Base-by-base conservation (phyloP, 331 rosid genomes). In the Phaseolus coccineus region DNA sequence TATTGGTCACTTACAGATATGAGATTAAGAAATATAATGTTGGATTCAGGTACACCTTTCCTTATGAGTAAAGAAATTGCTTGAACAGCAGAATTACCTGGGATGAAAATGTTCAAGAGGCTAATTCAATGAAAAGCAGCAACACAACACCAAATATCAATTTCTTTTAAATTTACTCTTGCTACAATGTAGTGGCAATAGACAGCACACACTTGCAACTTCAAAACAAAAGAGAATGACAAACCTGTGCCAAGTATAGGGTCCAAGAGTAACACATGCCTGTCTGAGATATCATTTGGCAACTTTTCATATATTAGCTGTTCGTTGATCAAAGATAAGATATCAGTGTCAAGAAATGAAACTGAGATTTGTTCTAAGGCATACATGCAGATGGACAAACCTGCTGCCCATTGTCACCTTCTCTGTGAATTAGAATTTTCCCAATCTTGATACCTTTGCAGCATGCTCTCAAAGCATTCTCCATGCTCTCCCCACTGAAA, bases 391-490 rank as follows among this genome's bases (percentile, higher is more conserved):
- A 80, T 44, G 37, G 69, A 83, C 91, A 59, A 68, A 96, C 99
- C 94, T 96, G 97, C 74, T 93, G 97, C 46, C 99, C 99, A 5
- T 96, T 96, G 85, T 91, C 99, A 52, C 99, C 99, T 90, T 96
- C 98, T 81, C 99, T 88, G 71, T 96, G 99, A 84, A 95, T 95
- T 71, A 93, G 90, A 85, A 93, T 95, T 87, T 95, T 95, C 63
- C 99, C 99, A 78, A 95, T 95, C 92, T 95, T 95, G 83, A 95
- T 95, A 82, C 99, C 99, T 87, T 95, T 93, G 82, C 99, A 95
- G 80, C 99, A 95, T 65, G 99, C 99, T 73, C 99, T 87, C 82
- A 95, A 81, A 69, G 99, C 99, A 80, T 95, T 95, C 87, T 95
- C 99, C 99, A 95, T 95, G 77, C 99, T 95, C 90, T 95, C 99